A percentile compares a stretch with the other conserved stretches of the same genome.
Conservation (phyloP, 768 basidiomycete species). For the Leccinum imitatum region DNA sequence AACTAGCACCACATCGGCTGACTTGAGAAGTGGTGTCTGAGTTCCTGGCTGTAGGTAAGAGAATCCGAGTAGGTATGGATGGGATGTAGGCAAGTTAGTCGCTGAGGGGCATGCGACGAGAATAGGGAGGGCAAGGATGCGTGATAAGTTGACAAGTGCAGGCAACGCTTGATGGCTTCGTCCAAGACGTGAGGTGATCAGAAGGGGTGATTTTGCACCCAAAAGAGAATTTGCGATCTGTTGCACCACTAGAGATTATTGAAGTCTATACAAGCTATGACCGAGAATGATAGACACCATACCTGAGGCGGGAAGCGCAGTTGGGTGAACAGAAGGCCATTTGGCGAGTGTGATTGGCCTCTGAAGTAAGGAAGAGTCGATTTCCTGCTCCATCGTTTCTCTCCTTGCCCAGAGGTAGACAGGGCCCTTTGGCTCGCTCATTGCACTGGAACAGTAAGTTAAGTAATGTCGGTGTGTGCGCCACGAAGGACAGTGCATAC, state of each 20-base stretch:
- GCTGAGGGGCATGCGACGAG: slow-evolving; percentile 49
- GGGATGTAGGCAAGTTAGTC: slow-evolving; percentile 55
- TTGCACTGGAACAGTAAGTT: slow-evolving; percentile 44
- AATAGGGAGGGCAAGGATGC: slow-evolving; percentile 53
- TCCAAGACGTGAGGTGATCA: slow-evolving; percentile 64
- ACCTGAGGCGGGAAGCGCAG: slow-evolving; percentile 45
- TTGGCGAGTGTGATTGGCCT: slow-evolving; percentile 29
- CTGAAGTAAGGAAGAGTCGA: slow-evolving; percentile 40
- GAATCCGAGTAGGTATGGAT: slow-evolving; percentile 52
- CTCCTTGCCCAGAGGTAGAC: slow-evolving; percentile 73
- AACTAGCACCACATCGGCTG: slow-evolving; percentile 62
- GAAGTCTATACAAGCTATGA: neutral
- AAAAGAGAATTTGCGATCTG: slow-evolving; percentile 50
- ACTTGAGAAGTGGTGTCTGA: slow-evolving; percentile 46
- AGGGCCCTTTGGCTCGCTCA: slow-evolving; percentile 69
- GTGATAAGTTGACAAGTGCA: slow-evolving; percentile 48
- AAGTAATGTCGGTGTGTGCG: neutral
- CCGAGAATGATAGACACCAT: slow-evolving; percentile 6
- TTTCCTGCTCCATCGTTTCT: slow-evolving; percentile 68
- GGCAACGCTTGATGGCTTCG: slow-evolving; percentile 49
- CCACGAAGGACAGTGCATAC: slow-evolving; percentile 33
- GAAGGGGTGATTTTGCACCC: slow-evolving; percentile 52
- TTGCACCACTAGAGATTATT: slow-evolving; percentile 25
- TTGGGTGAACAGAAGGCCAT: slow-evolving; percentile 55
- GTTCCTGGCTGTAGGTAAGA: slow-evolving; percentile 47